Evolutionary conservation across 2,329 filamentous ascomycete species (phyloP).

Genomic region (Alternaria consortialis): DNA sequence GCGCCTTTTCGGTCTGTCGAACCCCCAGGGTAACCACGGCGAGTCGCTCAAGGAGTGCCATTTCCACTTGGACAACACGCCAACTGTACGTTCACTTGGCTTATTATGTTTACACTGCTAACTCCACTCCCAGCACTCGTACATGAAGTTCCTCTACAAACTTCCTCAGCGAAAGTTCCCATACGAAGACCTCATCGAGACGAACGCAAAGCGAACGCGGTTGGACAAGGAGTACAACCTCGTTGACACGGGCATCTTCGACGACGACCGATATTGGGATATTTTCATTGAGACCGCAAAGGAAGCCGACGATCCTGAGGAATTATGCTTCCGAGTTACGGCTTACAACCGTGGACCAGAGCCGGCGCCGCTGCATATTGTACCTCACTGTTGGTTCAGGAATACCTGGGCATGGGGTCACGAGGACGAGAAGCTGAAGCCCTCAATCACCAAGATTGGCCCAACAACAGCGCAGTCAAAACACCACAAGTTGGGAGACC

Average conservation of each 20-base stretch:
- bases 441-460: conserved; percentile 72
- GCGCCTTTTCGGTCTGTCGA: conserved; percentile 91
- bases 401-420: conserved; percentile 97
- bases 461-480: conserved; percentile 77
- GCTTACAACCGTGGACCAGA: conserved; percentile 96
- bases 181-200: conserved; percentile 85
- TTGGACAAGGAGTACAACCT: conserved; percentile 90
- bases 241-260: conserved; percentile 85
- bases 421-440: conserved; percentile 78
- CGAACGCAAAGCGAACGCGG: conserved; percentile 80
- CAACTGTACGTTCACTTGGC: conserved; percentile 62
- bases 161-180: conserved; percentile 92
- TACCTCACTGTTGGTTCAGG: conserved; percentile 95
- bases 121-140: conserved; percentile 74
- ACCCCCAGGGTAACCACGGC: conserved; percentile 96
- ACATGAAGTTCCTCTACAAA: conserved; percentile 99
- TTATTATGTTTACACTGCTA: conserved; percentile 47
- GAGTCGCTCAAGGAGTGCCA: conserved; percentile 97
- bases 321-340: conserved; percentile 91
- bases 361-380: conserved; percentile 87
- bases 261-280: conserved; percentile 93
- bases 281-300: conserved; percentile 97
- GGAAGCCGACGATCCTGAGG: conserved; percentile 88
- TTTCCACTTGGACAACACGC: conserved; percentile 95
- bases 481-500: conserved; percentile 81